Conservation (phyloP, 2,329 filamentous ascomycete species). For the Basipetospora chlamydospora region DNA sequence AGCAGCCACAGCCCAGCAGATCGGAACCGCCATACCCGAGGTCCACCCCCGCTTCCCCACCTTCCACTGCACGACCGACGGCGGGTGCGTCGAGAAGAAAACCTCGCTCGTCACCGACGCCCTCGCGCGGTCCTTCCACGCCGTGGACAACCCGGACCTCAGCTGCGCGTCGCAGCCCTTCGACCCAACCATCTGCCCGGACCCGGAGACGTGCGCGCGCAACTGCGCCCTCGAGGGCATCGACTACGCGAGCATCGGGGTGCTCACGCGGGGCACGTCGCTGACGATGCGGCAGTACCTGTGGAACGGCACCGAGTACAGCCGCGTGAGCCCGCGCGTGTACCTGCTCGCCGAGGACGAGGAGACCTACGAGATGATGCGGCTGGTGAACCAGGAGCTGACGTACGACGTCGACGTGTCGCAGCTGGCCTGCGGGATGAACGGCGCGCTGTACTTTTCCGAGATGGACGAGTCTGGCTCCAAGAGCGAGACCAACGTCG, state of each 20-base stretch:
- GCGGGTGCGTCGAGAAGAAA: slow-evolving; percentile 30
- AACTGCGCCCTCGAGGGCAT: slow-evolving; percentile 41
- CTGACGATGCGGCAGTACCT: slow-evolving; percentile 17
- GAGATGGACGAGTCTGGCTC: slow-evolving; percentile 46
- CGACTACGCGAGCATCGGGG: slow-evolving; percentile 26
- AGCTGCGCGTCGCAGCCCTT: slow-evolving; percentile 19
- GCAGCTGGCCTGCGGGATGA: slow-evolving; percentile 50
- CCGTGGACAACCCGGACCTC: slow-evolving; percentile 16
- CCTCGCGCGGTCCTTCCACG: slow-evolving; percentile 29
- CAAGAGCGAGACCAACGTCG: slow-evolving; percentile 34
- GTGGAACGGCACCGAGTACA: slow-evolving; percentile 10
- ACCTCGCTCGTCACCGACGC: slow-evolving; percentile 36
- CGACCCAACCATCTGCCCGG: slow-evolving; percentile 31
- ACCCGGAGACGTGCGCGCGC: slow-evolving; percentile 31
- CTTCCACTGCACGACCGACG: slow-evolving; percentile 33
- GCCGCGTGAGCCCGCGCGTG: slow-evolving; percentile 27
- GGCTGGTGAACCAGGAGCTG: slow-evolving; percentile 46
- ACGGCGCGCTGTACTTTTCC: slow-evolving; percentile 49
- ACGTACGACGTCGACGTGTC: slow-evolving; percentile 53
- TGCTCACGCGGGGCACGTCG: slow-evolving; percentile 16
- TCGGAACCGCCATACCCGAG: slow-evolving; percentile 25
- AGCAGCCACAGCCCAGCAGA: slow-evolving; percentile 22
- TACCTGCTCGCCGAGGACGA: slow-evolving; percentile 42
- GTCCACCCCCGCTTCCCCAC: slow-evolving; percentile 36
- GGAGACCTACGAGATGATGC: slow-evolving; percentile 43